phyloP scores from a whole-genome alignment of 495 filamentous ascomycete genomes.

The Neurospora sp. region DNA sequence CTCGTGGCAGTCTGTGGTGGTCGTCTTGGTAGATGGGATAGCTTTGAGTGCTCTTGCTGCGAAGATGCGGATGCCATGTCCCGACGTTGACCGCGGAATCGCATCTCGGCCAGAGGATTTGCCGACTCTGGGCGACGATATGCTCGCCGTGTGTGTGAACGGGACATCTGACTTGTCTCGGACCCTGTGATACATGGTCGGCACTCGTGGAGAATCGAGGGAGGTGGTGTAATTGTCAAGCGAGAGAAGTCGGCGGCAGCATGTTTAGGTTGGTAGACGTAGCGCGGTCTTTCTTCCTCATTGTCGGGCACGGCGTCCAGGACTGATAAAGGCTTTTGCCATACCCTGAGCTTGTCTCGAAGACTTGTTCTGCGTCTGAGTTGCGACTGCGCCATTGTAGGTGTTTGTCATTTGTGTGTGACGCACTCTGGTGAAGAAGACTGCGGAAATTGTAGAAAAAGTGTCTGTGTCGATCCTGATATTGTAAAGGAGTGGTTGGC shows the following conservation, averaged over 20 bases:
- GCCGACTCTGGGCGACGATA: not conserved
- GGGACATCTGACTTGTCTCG: not conserved
- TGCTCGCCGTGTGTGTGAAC: not conserved
- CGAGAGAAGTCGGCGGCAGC: conserved; percentile 22
- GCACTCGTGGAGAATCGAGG: not conserved
- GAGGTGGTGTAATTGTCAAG: conserved; percentile 5
- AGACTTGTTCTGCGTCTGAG: conserved; percentile 17
- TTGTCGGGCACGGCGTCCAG: not conserved
- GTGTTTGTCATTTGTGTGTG: not conserved
- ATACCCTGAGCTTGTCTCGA: conserved; percentile 14
- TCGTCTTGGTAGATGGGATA: not conserved
- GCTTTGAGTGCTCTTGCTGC: not conserved
- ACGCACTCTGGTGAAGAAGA: not conserved
- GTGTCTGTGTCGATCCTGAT: not conserved
- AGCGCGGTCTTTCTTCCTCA: conserved; percentile 9
- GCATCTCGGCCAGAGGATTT: not conserved
- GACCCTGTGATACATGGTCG: not conserved
- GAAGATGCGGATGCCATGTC: not conserved
- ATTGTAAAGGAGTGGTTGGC: not conserved
- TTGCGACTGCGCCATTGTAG: conserved; percentile 7
- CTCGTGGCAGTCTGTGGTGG: not conserved
- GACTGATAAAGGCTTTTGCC: conserved; percentile 7
- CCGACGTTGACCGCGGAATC: not conserved
- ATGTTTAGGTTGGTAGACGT: conserved; percentile 20
- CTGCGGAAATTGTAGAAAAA: not conserved